Percentiles rank a stretch among this genome's conserved stretches.
phyloP scores from a whole-genome alignment of 345 rosid genomes.

The Brassica napus region DNA sequence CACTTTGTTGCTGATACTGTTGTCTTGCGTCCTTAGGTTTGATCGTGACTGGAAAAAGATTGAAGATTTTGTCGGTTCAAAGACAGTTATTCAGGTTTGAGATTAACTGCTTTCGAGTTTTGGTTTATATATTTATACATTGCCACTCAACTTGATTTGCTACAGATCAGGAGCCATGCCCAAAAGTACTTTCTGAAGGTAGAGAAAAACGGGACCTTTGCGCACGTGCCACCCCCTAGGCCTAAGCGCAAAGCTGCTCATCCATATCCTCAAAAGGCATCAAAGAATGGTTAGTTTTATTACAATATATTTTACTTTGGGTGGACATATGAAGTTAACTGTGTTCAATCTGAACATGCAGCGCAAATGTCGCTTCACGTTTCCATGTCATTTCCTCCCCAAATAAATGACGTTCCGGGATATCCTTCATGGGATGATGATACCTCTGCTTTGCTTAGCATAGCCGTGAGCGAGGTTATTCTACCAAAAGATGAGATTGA shows the following conservation, averaged over 20 bases:
- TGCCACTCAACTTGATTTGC: not conserved
- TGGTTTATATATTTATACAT: not conserved
- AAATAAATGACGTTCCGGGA: slow-evolving; percentile 43
- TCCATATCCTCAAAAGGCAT: slow-evolving; percentile 92
- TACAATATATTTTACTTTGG: not conserved
- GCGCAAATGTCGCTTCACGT: slow-evolving; percentile 52
- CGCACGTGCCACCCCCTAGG: slow-evolving; percentile 87
- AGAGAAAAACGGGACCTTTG: slow-evolving; percentile 75
- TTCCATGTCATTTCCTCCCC: slow-evolving; percentile 51
- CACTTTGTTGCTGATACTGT: slow-evolving; percentile 18
- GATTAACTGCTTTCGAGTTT: slow-evolving; percentile 4
- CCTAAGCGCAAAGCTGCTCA: slow-evolving; percentile 93
- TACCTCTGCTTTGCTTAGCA: slow-evolving; percentile 50
- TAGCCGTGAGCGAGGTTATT: slow-evolving; percentile 26
- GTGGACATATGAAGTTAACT: slow-evolving; percentile 1
- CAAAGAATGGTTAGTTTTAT: slow-evolving; percentile 57
- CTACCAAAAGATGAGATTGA: slow-evolving; percentile 30
- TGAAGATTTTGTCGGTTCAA: slow-evolving; percentile 86
- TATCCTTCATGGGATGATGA: slow-evolving; percentile 51
- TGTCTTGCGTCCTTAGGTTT: slow-evolving; percentile 48
- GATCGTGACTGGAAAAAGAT: slow-evolving; percentile 95
- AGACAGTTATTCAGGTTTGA: slow-evolving; percentile 85
- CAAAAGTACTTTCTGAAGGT: slow-evolving; percentile 87
- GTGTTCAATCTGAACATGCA: slow-evolving; percentile 26
- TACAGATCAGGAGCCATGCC: slow-evolving; percentile 89